Evolutionary conservation across 129 eudicot species (phyloP), one percentile per base, ranked within the genome.

Genomic region (Lactuca sativa): DNA sequence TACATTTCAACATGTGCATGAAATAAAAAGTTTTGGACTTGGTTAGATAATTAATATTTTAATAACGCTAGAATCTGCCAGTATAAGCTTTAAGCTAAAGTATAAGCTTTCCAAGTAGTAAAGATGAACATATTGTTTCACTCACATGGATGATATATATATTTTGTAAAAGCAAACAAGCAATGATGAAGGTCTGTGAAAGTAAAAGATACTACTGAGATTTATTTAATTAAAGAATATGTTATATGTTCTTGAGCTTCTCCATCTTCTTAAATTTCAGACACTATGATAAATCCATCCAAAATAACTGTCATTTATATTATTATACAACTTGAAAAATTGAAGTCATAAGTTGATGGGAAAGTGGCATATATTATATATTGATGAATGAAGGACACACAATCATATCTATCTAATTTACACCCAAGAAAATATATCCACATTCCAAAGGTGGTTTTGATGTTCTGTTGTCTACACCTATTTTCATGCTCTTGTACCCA

Each of bases 181-280:
- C 9, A 25, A 58, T 59, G 64, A 33, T 67, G 58, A 67, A 4
- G 72, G 66, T 62, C 9, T 36, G 67, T 62, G 49, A 38, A 62
- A 62, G 51, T 62, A 62, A 62, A 62, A 71, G 41, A 58, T 59
- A 59, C 59, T n/a, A 59, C 59, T n/a, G 1, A 32, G 31, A 47
- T 71, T 65, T 71, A 43, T 47, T 37, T 15, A 62, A 37, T 37
- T 15, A 62, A 37, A 62, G 33, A 47, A 40, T 3, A 43, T 11
- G 2, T 5, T 40, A 86, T 81, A 91, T 84, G 81, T 88, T 92
- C 69, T 88, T 92, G 49, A 92, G 84, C 76, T 92, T 92, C 81
- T 92, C 97, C 97, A 92, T 88, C 81, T 92, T 88, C 83, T 84
- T 91, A 72, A 82, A 88, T 78, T 91, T 91, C 76, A 91, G 81